Conservation (phyloP, 2,329 filamentous ascomycete species). For the Arachnomyces sp. region DNA sequence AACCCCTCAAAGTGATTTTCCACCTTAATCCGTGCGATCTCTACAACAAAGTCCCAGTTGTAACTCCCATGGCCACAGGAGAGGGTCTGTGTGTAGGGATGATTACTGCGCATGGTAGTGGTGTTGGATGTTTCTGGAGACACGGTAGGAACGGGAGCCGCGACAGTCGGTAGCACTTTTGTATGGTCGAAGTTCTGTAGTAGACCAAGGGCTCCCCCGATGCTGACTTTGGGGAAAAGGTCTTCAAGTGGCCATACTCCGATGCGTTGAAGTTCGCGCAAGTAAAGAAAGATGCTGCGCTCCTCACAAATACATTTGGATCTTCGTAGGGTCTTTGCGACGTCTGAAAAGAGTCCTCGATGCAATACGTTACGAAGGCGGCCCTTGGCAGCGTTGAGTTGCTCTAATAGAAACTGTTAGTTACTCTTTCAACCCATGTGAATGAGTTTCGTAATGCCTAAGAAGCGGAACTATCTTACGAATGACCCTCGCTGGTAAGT, state of each 20-base stretch:
- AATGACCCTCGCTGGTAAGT: neutral
- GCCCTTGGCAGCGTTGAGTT: neutral
- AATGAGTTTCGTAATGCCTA: neutral
- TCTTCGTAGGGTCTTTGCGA: neutral
- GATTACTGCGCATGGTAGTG: no score
- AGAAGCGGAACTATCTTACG: neutral
- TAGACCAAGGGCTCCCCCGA: neutral
- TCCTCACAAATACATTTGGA: slow-evolving; percentile 1
- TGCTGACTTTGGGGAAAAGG: neutral
- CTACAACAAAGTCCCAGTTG: neutral
- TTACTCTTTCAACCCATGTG: neutral
- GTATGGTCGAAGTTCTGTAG: neutral
- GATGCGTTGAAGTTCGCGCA: neutral
- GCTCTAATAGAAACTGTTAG: neutral
- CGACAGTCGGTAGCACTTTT: neutral
- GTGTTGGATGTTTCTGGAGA: neutral
- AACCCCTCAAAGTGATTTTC: neutral
- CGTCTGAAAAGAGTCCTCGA: neutral
- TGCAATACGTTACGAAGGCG: slow-evolving; percentile 3
- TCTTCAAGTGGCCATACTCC: neutral
- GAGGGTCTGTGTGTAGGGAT: neutral
- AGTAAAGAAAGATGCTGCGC: neutral
- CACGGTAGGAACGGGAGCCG: neutral
- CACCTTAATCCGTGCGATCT: neutral
- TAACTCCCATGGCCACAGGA: neutral